Evolutionary conservation across 768 basidiomycete genomes (phyloP), one percentile per base, ranked within the genome.

Genomic region (Tulasnella sp.): DNA sequence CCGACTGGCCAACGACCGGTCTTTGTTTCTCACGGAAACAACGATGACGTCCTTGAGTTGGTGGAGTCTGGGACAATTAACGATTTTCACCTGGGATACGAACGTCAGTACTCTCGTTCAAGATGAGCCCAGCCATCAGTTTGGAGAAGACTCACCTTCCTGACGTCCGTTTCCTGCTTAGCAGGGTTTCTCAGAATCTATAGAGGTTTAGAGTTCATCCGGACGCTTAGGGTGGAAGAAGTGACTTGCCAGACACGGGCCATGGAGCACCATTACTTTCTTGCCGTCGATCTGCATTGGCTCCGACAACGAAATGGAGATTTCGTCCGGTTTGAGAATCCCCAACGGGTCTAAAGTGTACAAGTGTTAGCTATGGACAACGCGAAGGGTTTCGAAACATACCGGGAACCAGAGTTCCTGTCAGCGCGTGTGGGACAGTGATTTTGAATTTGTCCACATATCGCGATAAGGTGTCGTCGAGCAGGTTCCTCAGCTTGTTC

Each of bases 351-450:
- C 73, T 74, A 48, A 18, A 42, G 39, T 5, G n/a, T 5, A 42
- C 40, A 46, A 44, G 15, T 18, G n/a, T 73, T n/a, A 73, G 16
- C 15, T 0, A 39, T 9, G 2, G 6, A 32, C 20, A 42, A 13
- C 13, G 13, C 16, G 46, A 39, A 74, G 20, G 15, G 18, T 23
- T n/a, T 51, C 32, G n/a, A 13, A 74, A 26, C 73, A n/a, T 18
- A 74, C 73, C 73, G 18, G 73, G 73, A 35, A 74, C 73, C 32
- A 74, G 39, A 7, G 51, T 42, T n/a, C 44, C 73, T n/a, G 73
- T 48, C 18, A 74, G 46, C 15, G 73, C 44, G 2, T 48, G 10
- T 7, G 73, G 73, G 5, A 74, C 73, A 1, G n/a, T 48, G 39
- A 74, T 74, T 35, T 32, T 74, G 46, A 74, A 74, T 13, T 74